Evolutionary conservation across 768 basidiomycete genomes (phyloP), one percentile per base, ranked within the genome.

Genomic region (Naganishia friedmannii): DNA sequence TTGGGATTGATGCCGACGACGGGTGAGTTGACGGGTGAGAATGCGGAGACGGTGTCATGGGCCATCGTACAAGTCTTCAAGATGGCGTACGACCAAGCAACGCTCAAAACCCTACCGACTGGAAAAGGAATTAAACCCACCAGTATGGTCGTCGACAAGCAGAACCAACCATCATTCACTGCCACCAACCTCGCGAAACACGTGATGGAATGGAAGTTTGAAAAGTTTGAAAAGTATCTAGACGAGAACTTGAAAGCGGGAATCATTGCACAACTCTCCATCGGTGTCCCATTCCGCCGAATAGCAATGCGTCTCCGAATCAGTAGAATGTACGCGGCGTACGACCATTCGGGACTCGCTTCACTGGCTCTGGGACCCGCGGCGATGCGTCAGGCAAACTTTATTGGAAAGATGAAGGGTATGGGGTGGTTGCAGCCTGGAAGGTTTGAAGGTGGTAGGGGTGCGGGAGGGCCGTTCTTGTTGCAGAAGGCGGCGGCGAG

Each of bases 351-450:
- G 13, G 54, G 66, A 7, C n/a, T 68, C 23, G 66, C 70, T 2
- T 51, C 42, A 23, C 28, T 70, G 21, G 74, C 73, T 12, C 53
- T 75, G 3, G 74, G 67, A 19, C 65, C 39, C 32, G 76, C 76
- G 12, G 66, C 70, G 19, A 37, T 42, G 55, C 51, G 76, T 26
- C 76, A 77, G 55, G 70, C 66, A 13, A 73, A 70, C 53, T 77
- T 77, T 65, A 70, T 77, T 4, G 67, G 34, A 4, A 73, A 74
- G 63, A 74, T 77, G 72, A 63, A 70, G 48, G 55, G 65, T 65
- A 72, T 77, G 53, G 73, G 74, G 7, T 77, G 76, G 76, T 57
- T 74, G 31, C 51, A 69, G 26, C 53, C 46, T 34, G 60, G 42
- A 9, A 66, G 68, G 42, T 76, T 68, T 55, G 65, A 66, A 1